Percentiles rank a stretch among this genome's conserved stretches.
These are phyloP conservation scores for Echinochloa phyllopogon DNA, from an alignment of 176 grass and related monocot genomes.

Conservation along the genomic window DNA sequence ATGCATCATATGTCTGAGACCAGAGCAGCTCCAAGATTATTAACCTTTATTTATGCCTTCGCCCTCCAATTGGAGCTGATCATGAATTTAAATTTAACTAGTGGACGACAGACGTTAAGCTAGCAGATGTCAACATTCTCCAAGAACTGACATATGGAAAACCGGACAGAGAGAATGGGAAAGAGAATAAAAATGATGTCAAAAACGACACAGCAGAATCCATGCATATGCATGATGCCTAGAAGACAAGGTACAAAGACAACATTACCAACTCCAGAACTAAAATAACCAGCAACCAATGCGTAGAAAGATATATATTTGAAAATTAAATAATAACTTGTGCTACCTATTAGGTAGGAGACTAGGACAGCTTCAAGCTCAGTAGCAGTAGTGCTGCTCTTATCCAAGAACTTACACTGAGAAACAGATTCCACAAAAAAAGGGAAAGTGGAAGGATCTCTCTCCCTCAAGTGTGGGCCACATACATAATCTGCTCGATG, in stretches of 20 bases:
- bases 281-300: background rate
- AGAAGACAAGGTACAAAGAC: background rate
- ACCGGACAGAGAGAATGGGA: background rate
- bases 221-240: background rate
- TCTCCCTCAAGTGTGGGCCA: background rate
- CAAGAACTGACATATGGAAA: background rate
- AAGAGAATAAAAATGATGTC: slow-evolving; percentile 5
- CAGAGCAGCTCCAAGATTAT: slow-evolving; percentile 3
- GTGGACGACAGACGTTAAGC: background rate
- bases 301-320: background rate
- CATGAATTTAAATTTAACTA: no score
- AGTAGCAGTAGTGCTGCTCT: slow-evolving; percentile 15
- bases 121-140: background rate
- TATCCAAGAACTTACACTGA: slow-evolving; percentile 21
- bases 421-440: slow-evolving; percentile 52
- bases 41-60: background rate
- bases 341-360: background rate
- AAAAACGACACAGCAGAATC: background rate
- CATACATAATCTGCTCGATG: background rate
- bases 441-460: slow-evolving; percentile 17
- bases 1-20: no score
- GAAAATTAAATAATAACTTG: background rate
- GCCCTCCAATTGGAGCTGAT: background rate
- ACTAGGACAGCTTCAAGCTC: background rate
- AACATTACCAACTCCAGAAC: background rate